Base-by-base conservation (phyloP, 2,329 filamentous ascomycete species). In the Plectosphaerella plurivora region DNA sequence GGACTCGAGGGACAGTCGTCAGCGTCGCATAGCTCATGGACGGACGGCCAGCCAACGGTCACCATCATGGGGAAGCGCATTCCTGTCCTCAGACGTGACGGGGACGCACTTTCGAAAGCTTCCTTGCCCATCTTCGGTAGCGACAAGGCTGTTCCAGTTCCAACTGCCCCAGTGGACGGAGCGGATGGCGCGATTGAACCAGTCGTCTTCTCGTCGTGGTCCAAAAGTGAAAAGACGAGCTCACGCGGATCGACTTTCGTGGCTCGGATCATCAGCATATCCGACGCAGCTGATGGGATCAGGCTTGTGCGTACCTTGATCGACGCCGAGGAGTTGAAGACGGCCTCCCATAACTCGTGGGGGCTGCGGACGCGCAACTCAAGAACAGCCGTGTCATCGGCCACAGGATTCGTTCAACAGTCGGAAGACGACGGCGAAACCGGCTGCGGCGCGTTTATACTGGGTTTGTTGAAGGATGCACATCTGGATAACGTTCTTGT, bases 51-150 rank as follows among this genome's bases (percentile, higher is more conserved):
- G 66, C 89, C 90, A 1, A 78, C 79, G 25, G 76, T 93, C 4
- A 84, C 70, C 51, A 78, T 95, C 11, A 79, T 94, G 77, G 87
- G 87, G 0, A 79, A 89, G 50, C 84, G 91, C 49, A 73, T 95
- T 14, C 78, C 81, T 4, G 88, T 94, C 1, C 74, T 96, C 60
- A 91, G 90, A 68, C 76, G 91, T 59, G 85, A 87, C 65, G 89
- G 87, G 57, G n/a, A 42, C 16, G n/a, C 14, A 10, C 7, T 10
- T 14, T 16, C 36, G 15, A 16, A 16, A 10, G 20, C 15, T 4
- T 3, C 5, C 16, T 42, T 5, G 39, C 14, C 16, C 53, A 49
- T 45, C 50, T 48, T 49, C 45, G 51, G 53, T 3, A 36, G 48
- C 52, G 15, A 58, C 37, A 52, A 33, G 6, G 33, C 42, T 25